Evolutionary conservation across 148 eudicot species (phyloP).

Genomic region (Cornus suecica): DNA sequence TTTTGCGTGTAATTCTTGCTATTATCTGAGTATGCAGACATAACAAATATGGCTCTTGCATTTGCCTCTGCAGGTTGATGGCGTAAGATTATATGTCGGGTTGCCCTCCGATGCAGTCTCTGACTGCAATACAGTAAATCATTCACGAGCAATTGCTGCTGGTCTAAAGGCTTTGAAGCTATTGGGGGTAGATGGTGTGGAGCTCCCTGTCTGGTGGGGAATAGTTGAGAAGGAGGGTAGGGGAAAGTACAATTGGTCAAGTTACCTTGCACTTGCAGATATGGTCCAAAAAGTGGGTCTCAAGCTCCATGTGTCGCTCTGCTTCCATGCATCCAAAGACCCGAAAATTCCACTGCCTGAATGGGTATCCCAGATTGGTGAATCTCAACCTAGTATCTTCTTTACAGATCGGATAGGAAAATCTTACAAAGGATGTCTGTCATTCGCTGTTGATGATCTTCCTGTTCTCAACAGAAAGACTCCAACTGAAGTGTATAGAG

Average conservation of each 20-base stretch:
- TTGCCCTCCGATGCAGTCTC: slow-evolving; percentile 75
- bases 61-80: slow-evolving; percentile 37
- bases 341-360: slow-evolving; percentile 59
- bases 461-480: slow-evolving; percentile 72
- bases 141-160: slow-evolving; percentile 59
- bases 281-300: slow-evolving; percentile 61
- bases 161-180: slow-evolving; percentile 78
- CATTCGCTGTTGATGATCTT: slow-evolving; percentile 65
- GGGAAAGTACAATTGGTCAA: slow-evolving; percentile 79
- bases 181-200: slow-evolving; percentile 85
- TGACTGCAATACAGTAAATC: slow-evolving; percentile 43
- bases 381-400: slow-evolving; percentile 49
- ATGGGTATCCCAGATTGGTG: slow-evolving; percentile 72
- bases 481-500: slow-evolving; percentile 64
- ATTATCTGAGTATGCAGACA: background rate
- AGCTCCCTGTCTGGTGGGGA: slow-evolving; percentile 95
- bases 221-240: slow-evolving; percentile 60
- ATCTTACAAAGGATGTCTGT: slow-evolving; percentile 57
- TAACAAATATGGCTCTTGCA: background rate
- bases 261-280: slow-evolving; percentile 58
- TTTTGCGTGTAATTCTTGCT: background rate
- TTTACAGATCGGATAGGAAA: slow-evolving; percentile 60
- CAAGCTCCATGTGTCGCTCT: slow-evolving; percentile 55
- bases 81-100: slow-evolving; percentile 63
- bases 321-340: slow-evolving; percentile 64